Evolutionary conservation across 768 basidiomycete genomes (phyloP), one percentile per base, ranked within the genome.

Genomic region (Pleurotus sapidus): DNA sequence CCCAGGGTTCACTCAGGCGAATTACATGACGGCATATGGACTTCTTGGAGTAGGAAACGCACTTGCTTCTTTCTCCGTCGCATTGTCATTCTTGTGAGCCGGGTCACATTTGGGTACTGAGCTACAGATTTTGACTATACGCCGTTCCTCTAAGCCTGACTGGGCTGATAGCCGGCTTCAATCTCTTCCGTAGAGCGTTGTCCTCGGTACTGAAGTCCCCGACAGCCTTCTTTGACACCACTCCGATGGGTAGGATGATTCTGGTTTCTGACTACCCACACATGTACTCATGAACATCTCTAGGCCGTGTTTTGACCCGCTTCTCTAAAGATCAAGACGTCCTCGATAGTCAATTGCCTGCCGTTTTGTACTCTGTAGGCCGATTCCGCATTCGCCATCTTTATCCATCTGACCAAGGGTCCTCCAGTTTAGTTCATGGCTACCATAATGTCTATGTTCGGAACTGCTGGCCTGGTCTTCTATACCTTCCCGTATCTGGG

Each of bases 181-280:
- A 68, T 7, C 66, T 89, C 25, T 89, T 87, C 70, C 80, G 73
- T 60, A 67, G 72, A 3, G 87, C 87, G 0, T 68, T 90, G 6
- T 65, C 61, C 4, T 73, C 76, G 15, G 84, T 91, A 6, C 64
- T 91, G 56, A 70, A 77, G 3, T 87, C 87, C 5, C 84, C 86
- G 0, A 66, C 77, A 0, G 78, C 84, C 3, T 89, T 89, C 72
- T 89, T 88, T 64, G 89, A 91, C 64, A 86, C 86, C 0, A 89
- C 87, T 0, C 85, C 85, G 1, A 78, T 86, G 65, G 85, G 84
- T 84, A 62, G 37, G 9, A 34, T 55, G 9, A 9, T 2, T 51
- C 49, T 18, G 47, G 39, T 34, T 11, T 43, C 58, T 7, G n/a
- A 12, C 23, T 56, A 5, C 23, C 18, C 17, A 55, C n/a, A 58